Conservation (phyloP, 108 stramenopile genomes). For the Cyclotella cryptica region DNA sequence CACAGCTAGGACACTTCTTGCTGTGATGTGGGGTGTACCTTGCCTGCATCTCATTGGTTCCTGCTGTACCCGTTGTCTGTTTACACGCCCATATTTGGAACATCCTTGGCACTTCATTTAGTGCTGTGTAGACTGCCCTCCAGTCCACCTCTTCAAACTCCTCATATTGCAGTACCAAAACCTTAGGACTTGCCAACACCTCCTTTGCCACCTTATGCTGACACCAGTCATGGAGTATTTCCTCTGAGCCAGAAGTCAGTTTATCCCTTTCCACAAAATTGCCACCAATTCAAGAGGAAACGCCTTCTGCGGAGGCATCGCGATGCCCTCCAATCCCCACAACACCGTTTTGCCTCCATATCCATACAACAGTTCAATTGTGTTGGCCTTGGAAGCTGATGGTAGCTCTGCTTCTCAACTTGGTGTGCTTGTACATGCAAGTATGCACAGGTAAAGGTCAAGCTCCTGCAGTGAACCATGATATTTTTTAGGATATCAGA, state of each 20-base stretch:
- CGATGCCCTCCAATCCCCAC: not conserved
- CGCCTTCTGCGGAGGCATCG: slow-evolving; percentile 1
- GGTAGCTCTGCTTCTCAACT: not conserved
- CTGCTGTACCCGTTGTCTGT: no score
- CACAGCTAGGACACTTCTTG: not conserved
- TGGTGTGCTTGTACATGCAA: slow-evolving; percentile 28
- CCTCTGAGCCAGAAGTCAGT: no score
- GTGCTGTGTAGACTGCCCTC: not conserved
- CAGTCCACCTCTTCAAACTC: no score
- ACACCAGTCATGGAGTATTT: slow-evolving; percentile 18
- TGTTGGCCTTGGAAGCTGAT: not conserved
- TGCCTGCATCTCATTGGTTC: not conserved
- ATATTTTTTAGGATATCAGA: slow-evolving; percentile 20
- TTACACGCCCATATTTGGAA: no score
- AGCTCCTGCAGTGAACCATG: slow-evolving; percentile 18
- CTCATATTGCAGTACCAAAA: not conserved
- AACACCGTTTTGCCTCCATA: slow-evolving; percentile 1
- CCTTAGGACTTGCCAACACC: not conserved
- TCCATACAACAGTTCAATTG: slow-evolving; percentile 20
- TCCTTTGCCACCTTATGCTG: not conserved
- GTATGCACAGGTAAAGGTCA: slow-evolving; percentile 15
- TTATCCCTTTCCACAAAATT: slow-evolving; percentile 13
- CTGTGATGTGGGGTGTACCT: not conserved
- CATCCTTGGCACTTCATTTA: not conserved
- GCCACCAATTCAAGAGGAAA: slow-evolving; percentile 22